A percentile compares a stretch with the other conserved stretches of the same genome.
Evolutionary conservation across 495 filamentous ascomycete species (phyloP).

Genomic region (Penicillium daleae): DNA sequence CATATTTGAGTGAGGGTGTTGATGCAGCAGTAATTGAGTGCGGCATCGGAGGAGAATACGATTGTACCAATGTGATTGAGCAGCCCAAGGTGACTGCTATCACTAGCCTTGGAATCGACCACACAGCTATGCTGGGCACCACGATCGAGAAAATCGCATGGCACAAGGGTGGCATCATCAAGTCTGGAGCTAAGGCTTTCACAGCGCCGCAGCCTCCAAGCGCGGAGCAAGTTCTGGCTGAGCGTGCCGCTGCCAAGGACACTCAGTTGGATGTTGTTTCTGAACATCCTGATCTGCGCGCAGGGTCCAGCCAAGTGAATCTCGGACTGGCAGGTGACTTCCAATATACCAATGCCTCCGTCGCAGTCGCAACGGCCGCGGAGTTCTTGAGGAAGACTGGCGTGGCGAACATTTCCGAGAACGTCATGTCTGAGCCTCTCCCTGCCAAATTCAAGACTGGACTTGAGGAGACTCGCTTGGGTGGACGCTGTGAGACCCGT

Average conservation of each 20-base stretch:
- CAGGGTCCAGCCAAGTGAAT: constrained; percentile 52
- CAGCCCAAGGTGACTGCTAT: constrained; percentile 75
- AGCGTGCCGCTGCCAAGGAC: constrained; percentile 70
- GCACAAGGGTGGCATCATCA: constrained; percentile 96
- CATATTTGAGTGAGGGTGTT: constrained; percentile 79
- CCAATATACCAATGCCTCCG: constrained; percentile 82
- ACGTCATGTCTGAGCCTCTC: constrained; percentile 52
- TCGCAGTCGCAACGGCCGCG: constrained; percentile 77
- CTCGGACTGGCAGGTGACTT: constrained; percentile 80
- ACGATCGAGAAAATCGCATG: constrained; percentile 93
- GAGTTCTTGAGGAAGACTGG: constrained; percentile 55
- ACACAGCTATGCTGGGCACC: constrained; percentile 74
- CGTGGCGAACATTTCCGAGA: constrained; percentile 47
- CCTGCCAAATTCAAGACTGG: constrained; percentile 73
- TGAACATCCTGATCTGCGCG: constrained; percentile 62
- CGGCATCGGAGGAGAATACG: constrained; percentile 91
- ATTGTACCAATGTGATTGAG: constrained; percentile 88
- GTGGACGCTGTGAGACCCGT: constrained; percentile 83
- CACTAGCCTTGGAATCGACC: constrained; percentile 88
- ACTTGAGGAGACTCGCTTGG: constrained; percentile 72
- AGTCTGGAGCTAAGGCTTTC: constrained; percentile 68
- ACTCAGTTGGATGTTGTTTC: constrained; percentile 63
- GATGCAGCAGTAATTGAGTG: constrained; percentile 88
- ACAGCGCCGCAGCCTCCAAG: constrained; percentile 69
- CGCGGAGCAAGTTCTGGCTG: constrained; percentile 69